Percentiles rank a stretch among this genome's conserved stretches.
Conservation (phyloP, 2,329 filamentous ascomycete species). For the Ophiosphaerella korrae region DNA sequence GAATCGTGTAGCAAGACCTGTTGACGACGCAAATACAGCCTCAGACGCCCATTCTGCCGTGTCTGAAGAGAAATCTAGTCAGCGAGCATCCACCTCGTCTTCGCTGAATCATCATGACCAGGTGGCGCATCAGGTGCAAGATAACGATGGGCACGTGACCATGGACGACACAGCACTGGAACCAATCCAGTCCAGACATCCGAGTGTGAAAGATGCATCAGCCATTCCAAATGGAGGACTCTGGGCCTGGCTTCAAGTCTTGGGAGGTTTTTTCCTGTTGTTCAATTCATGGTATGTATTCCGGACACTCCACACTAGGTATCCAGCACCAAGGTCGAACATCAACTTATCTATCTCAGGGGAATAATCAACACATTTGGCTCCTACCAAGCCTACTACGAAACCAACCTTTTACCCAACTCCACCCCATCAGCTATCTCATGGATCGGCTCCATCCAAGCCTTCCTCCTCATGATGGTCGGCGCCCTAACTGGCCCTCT, state of each 20-base stretch:
- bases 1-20: conserved; percentile 7
- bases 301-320: neutral
- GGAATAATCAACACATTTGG: conserved; percentile 56
- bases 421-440: conserved; percentile 52
- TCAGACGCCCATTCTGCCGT: conserved; percentile 1
- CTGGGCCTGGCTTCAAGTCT: conserved; percentile 55
- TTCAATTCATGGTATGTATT: conserved; percentile 53
- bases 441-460: conserved; percentile 57
- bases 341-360: conserved; percentile 19
- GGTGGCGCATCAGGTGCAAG: conserved; percentile 9
- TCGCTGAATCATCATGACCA: conserved; percentile 10
- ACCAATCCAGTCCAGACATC: conserved; percentile 24
- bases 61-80: conserved; percentile 24
- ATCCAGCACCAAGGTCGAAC: no score
- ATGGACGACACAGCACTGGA: conserved; percentile 19
- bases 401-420: conserved; percentile 47
- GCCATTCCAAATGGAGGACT: conserved; percentile 55
- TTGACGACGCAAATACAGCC: conserved; percentile 1
- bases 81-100: conserved; percentile 18
- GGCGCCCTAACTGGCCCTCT: conserved; percentile 55
- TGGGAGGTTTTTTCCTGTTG: conserved; percentile 55
- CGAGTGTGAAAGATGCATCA: conserved; percentile 49
- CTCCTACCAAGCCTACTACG: conserved; percentile 56
- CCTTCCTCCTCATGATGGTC: conserved; percentile 54
- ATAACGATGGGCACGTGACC: conserved; percentile 20